Evolutionary conservation across 1,284 basidiomycete species (phyloP).

Genomic region (Boletus hoseneyae): DNA sequence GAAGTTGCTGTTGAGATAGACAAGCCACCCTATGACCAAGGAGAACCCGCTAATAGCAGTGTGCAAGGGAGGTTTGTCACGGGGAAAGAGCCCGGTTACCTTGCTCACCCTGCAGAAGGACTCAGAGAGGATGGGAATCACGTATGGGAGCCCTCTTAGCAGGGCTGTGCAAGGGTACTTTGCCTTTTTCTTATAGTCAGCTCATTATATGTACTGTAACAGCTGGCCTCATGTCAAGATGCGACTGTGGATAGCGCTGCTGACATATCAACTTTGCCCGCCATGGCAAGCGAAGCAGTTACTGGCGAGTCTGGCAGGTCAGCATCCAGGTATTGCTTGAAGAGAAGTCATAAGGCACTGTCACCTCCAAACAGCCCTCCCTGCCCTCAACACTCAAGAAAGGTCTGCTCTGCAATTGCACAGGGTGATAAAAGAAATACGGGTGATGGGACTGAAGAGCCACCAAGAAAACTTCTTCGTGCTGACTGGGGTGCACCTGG

Average conservation of each 20-base stretch:
- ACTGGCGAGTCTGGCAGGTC: no score
- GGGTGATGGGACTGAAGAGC: not conserved
- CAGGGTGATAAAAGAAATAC: not conserved
- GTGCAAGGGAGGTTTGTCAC: not conserved
- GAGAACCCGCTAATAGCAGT: not conserved
- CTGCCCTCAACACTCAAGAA: not conserved
- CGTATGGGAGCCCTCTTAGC: not conserved
- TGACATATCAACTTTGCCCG: no score
- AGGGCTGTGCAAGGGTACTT: not conserved
- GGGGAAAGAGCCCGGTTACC: not conserved
- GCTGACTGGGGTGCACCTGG: not conserved
- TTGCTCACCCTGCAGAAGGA: not conserved
- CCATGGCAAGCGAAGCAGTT: no score
- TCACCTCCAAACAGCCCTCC: not conserved
- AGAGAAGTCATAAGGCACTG: not conserved
- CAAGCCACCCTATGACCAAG: not conserved
- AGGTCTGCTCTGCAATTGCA: not conserved
- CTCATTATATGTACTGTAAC: not conserved
- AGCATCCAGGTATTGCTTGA: not conserved
- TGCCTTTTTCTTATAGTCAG: not conserved
- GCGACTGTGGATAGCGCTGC: not conserved
- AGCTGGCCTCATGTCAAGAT: not conserved
- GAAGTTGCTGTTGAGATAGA: not conserved
- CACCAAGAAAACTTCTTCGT: slow-evolving; percentile 1
- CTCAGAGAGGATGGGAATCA: not conserved